Base-by-base conservation (phyloP, 1,139 yeast species). In the Lodderomyces beijingensis region DNA sequence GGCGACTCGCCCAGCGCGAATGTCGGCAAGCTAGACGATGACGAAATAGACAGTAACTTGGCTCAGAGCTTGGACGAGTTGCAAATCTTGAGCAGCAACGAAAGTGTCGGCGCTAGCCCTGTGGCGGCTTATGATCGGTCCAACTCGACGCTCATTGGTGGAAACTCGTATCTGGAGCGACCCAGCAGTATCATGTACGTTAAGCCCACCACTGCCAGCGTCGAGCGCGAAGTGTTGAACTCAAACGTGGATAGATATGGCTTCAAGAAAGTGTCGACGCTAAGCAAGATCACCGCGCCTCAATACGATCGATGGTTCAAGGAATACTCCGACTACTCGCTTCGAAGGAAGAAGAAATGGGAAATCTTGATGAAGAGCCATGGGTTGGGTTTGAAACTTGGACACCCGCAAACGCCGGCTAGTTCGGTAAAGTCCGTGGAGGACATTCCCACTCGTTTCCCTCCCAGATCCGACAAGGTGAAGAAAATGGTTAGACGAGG, bases 401-500 rank as follows among this genome's bases (percentile, higher is more conserved):
- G 10, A 19, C 7, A 19, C 10, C 10, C 21, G 9, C 21, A 10
- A 7, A 8, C 30, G 4, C 15, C 5, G 5, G 11, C 11, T n/a
- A 27, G 15, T 14, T 17, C 21, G 12, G 55, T 54, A 43, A 29
- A 26, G 4, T 69, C 49, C 23, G 55, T 57, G 24, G 64, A 62
- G n/a, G 27, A 30, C 13, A 18, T 51, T 2, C 73, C 67, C 4
- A 53, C 55, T 1, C 55, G 91, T 39, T 89, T 87, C 51, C 97
- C 97, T 0, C 81, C 95, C 0, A 75, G 74, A 40, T 82, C 91
- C 7, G 94, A 84, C 40, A 88, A 85, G 47, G 69, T 88, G 41
- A 83, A 84, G 51, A 74, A 94, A 41, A 79, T 86, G 51, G 75
- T 91, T 10, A 71, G 97, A 37, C 82, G 85, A 52, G 98, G 98